These are phyloP conservation scores for Ophiosphaerella korrae DNA, from an alignment of 2,329 filamentous ascomycete genomes.

Conservation along the genomic window DNA sequence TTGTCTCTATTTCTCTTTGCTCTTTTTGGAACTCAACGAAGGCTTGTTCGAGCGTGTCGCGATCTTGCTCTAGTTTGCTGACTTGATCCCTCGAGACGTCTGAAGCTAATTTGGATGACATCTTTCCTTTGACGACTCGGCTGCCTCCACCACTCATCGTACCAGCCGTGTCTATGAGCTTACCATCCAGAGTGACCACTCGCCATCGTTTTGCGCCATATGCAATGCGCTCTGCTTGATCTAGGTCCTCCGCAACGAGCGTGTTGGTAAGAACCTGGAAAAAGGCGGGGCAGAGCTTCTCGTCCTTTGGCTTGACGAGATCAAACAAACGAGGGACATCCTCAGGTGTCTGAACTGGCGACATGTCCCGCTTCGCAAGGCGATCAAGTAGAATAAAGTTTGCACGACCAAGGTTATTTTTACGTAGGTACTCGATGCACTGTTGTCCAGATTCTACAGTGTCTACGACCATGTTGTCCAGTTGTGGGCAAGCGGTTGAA, in stretches of 20 bases:
- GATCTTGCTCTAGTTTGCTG: slow-evolving; percentile 80
- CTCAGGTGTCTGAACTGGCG: slow-evolving; percentile 84
- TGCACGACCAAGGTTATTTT: slow-evolving; percentile 94
- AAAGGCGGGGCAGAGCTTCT: slow-evolving; percentile 86
- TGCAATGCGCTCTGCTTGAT: slow-evolving; percentile 96
- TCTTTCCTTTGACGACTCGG: slow-evolving; percentile 85
- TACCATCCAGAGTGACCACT: slow-evolving; percentile 92
- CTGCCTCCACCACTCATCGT: slow-evolving; percentile 98
- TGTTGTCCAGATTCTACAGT: slow-evolving; percentile 95
- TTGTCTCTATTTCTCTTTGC: slow-evolving; percentile 77
- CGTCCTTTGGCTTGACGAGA: slow-evolving; percentile 84
- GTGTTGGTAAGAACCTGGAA: slow-evolving; percentile 96
- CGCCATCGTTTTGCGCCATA: slow-evolving; percentile 94
- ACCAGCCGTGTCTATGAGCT: slow-evolving; percentile 96
- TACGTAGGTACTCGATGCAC: slow-evolving; percentile 95
- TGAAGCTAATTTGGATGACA: slow-evolving; percentile 94
- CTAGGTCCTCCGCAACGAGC: slow-evolving; percentile 85
- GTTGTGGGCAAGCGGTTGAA: slow-evolving; percentile 87
- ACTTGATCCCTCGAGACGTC: slow-evolving; percentile 90
- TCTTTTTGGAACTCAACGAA: slow-evolving; percentile 86
- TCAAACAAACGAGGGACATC: slow-evolving; percentile 92
- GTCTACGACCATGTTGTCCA: slow-evolving; percentile 97
- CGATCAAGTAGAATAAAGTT: slow-evolving; percentile 97
- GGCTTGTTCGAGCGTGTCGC: slow-evolving; percentile 80
- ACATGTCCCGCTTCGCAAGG: slow-evolving; percentile 76